Percentiles rank a stretch among this genome's conserved stretches.
phyloP scores from a whole-genome alignment of 345 rosid species.

The Xanthoceras sorbifolium region DNA sequence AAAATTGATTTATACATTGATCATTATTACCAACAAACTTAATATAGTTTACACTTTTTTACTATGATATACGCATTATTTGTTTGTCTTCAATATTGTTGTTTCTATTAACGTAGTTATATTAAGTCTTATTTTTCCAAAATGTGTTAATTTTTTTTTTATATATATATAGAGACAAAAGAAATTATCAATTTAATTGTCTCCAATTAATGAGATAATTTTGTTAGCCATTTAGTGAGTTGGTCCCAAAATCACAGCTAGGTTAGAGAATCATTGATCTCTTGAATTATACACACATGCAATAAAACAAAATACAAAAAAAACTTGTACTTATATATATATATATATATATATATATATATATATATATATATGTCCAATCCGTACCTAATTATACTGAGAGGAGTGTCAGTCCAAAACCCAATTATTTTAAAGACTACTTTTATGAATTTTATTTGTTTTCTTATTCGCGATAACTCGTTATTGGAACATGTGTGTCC shows the following conservation, averaged over 20 bases:
- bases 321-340: not conserved
- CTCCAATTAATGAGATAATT: no score
- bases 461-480: conserved; percentile 7
- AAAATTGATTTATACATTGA: no score
- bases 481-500: conserved; percentile 2
- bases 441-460: not conserved
- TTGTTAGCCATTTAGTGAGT: not conserved
- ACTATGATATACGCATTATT: no score
- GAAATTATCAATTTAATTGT: no score
- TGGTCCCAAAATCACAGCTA: not conserved
- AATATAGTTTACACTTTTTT: no score
- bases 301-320: not conserved
- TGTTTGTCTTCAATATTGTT: no score
- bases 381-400: conserved; percentile 19
- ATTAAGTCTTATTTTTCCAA: no score
- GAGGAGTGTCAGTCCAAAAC: not conserved
- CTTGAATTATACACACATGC: not conserved
- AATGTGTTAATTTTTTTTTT: no score
- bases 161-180: no score
- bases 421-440: not conserved
- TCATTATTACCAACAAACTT: no score
- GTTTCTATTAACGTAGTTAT: no score
- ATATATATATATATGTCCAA: not conserved
- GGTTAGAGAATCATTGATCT: not conserved
- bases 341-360: not conserved